Base-by-base conservation (phyloP, 805 yeast species). In the Saccharomycopsis guyanensis region DNA sequence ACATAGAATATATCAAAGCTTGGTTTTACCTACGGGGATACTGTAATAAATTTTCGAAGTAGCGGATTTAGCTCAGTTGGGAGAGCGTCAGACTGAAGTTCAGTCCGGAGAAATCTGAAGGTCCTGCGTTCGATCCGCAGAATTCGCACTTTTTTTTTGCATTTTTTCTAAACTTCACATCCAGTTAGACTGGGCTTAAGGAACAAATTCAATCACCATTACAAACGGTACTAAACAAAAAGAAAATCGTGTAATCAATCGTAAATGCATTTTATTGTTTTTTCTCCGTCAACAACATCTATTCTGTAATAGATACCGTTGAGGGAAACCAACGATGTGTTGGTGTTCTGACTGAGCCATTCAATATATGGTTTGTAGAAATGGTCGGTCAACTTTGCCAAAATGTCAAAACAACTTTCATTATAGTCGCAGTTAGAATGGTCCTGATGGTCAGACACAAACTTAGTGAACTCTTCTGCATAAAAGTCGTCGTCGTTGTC, bases 51-150 rank as follows among this genome's bases (percentile, higher is more conserved):
- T n/a, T n/a, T n/a, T n/a, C n/a, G n/a, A n/a, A 18, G 18, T 15
- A 6, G 68, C 69, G 66, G 67, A 57, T 64, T 64, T 65, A 64
- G 69, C 69, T 64, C 68, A 65, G 68, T 61, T 59, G 68, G 68
- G 68, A 65, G 68, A 64, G 69, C 68, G 68, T 64, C 66, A 64
- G 68, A 64, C 68, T 63, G 67, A 64, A 65, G 66, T 55, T 64
- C 68, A 13, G 34, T 19, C 38, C 20, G n/a, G 29, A 36, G 46
- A 43, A 40, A 79, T 79, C 85, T 80, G 85, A 75, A 81, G 86
- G 87, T 80, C 85, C 82, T 78, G 86, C 77, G 86, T 81, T 81
- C 86, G 82, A 80, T 78, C 86, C 86, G 77, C 86, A 78, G 76
- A 75, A 73, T 64, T 72, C 78, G 80, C 80, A 75, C 56, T 53